These are phyloP conservation scores for Linnemannia hyalina DNA, from an alignment of 192 early-diverging fungal species.

Conservation along the genomic window DNA sequence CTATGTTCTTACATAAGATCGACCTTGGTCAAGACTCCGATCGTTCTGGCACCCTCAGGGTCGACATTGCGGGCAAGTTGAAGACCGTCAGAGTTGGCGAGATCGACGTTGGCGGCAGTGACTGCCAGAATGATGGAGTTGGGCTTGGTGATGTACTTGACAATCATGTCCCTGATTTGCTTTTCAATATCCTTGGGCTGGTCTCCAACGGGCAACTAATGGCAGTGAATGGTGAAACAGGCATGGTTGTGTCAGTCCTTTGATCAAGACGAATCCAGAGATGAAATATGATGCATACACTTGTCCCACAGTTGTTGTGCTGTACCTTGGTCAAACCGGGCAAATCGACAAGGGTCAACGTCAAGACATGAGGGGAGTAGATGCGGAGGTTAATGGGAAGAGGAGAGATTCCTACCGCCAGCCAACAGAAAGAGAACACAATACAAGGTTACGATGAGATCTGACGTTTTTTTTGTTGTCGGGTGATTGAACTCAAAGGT, in stretches of 20 bases:
- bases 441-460: neutral
- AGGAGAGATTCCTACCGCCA: slow-evolving; percentile 83
- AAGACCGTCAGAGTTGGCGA: slow-evolving; percentile 99
- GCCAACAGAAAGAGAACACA: neutral
- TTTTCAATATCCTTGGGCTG: slow-evolving; percentile 99
- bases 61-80: slow-evolving; percentile 99
- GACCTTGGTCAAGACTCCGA: slow-evolving; percentile 99
- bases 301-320: neutral
- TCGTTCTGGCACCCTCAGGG: slow-evolving; percentile 97
- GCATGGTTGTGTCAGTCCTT: neutral
- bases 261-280: neutral
- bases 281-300: neutral
- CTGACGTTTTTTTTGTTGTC: neutral
- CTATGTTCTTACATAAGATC: slow-evolving; percentile 87
- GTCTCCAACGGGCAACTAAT: slow-evolving; percentile 93
- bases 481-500: slow-evolving; percentile 1
- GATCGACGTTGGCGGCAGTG: slow-evolving; percentile 97
- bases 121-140: slow-evolving; percentile 99
- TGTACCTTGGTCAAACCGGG: slow-evolving; percentile 96
- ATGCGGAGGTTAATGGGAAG: slow-evolving; percentile 97
- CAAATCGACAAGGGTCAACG: slow-evolving; percentile 98
- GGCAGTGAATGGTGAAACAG: neutral
- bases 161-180: slow-evolving; percentile 98
- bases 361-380: slow-evolving; percentile 98
- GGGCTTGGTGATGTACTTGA: slow-evolving; percentile 97